phyloP scores from a whole-genome alignment of 2,329 filamentous ascomycete species.

The Colletotrichum horii region DNA sequence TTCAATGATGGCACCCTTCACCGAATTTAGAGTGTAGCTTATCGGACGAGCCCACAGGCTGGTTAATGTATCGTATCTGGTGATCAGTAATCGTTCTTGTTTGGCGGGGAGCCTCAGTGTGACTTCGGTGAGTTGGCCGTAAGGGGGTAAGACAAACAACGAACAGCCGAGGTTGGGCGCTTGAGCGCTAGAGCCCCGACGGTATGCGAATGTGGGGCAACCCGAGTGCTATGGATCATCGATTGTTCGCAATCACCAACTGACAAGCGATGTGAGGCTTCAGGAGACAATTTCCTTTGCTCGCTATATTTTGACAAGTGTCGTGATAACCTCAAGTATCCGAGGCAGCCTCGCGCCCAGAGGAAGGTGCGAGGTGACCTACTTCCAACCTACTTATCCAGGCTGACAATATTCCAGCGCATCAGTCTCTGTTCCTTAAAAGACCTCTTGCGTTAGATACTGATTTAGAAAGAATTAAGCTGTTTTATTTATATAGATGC shows the following conservation, averaged over 20 bases:
- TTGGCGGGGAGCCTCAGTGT: neutral
- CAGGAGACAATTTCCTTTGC: neutral
- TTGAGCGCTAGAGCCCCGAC: neutral
- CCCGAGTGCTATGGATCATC: neutral
- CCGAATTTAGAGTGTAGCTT: neutral
- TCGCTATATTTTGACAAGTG: neutral
- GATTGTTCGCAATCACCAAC: neutral
- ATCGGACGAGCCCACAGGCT: neutral
- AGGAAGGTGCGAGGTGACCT: no score
- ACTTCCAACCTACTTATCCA: no score
- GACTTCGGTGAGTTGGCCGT: neutral
- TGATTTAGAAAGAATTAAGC: no score
- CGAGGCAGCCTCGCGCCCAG: no score
- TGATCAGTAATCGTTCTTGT: neutral
- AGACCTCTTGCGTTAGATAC: no score
- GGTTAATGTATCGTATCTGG: neutral
- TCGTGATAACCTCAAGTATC: no score
- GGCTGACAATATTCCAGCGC: no score
- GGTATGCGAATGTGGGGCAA: neutral
- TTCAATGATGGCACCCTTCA: neutral
- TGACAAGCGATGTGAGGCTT: neutral
- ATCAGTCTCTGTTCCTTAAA: no score
- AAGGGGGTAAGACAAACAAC: neutral
- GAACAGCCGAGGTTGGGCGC: slow-evolving; percentile 10
- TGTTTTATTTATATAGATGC: no score